Evolutionary conservation across 441 rosid genomes (phyloP).

Genomic region (Gossypium schwendimanii): DNA sequence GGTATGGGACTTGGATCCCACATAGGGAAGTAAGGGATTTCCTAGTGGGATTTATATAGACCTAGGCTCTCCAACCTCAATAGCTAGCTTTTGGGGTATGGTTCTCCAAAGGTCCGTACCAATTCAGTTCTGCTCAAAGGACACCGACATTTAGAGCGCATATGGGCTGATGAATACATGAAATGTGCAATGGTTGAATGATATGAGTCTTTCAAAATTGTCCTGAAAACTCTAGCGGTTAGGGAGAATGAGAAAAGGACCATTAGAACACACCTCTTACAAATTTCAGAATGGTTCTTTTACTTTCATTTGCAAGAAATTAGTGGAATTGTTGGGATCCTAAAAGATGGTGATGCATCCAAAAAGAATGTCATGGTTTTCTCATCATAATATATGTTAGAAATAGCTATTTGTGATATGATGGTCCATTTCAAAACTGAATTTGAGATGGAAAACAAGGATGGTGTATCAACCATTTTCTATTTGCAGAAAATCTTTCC

Average conservation of each 20-base stretch:
- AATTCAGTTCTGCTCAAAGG: constrained; percentile 63
- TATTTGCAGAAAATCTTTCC: constrained; percentile 93
- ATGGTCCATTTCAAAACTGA: constrained; percentile 85
- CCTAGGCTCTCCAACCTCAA: too few relatives aligned
- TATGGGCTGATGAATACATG: constrained; percentile 93
- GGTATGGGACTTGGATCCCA: too few relatives aligned
- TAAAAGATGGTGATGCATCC: too few relatives aligned
- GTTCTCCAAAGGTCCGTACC: too few relatives aligned
- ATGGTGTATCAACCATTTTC: constrained; percentile 83
- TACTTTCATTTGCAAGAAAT: too few relatives aligned
- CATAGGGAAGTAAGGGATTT: too few relatives aligned
- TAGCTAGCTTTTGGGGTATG: too few relatives aligned
- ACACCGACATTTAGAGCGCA: constrained; percentile 94
- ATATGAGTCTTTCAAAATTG: constrained; percentile 86
- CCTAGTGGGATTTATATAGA: too few relatives aligned
- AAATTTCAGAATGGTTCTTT: constrained; percentile 78
- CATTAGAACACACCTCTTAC: constrained; percentile 59
- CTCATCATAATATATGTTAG: too few relatives aligned
- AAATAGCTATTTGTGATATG: too few relatives aligned
- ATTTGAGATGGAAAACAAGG: constrained; percentile 95
- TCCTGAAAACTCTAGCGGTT: constrained; percentile 63
- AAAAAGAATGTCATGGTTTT: too few relatives aligned
- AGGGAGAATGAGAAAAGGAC: constrained; percentile 96
- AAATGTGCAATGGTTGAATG: constrained; percentile 96
- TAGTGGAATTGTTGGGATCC: too few relatives aligned